These are phyloP conservation scores for Talaromyces albobiverticillius DNA, from an alignment of 2,329 filamentous ascomycete genomes.

Conservation along the genomic window DNA sequence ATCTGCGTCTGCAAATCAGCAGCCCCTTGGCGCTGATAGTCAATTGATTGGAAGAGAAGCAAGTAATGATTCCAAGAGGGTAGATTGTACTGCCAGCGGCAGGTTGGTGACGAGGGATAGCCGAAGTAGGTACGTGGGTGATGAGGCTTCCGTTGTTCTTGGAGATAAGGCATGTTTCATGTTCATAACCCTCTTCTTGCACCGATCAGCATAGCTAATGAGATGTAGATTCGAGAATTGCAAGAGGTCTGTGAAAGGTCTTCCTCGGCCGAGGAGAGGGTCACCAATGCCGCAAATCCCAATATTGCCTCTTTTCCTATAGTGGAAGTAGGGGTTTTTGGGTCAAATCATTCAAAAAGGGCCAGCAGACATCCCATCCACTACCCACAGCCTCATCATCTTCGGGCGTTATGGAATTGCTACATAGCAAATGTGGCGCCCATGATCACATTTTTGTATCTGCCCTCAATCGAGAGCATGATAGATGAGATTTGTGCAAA, in stretches of 20 bases:
- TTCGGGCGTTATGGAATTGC: conserved; percentile 17
- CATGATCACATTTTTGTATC: conserved; percentile 19
- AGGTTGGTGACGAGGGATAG: conserved; percentile 8
- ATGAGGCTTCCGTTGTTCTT: conserved; percentile 19
- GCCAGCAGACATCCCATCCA: neutral
- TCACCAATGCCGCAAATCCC: neutral
- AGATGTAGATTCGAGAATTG: conserved; percentile 13
- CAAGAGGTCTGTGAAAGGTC: conserved; percentile 12
- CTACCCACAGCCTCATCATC: conserved; percentile 5
- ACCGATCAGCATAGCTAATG: neutral
- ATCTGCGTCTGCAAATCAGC: neutral
- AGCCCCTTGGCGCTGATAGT: neutral
- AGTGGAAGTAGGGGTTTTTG: neutral
- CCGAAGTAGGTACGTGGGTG: conserved; percentile 18
- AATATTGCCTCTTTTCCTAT: neutral
- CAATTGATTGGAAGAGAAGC: neutral
- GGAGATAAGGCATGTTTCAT: conserved; percentile 17
- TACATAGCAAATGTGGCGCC: conserved; percentile 22
- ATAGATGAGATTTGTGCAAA: neutral
- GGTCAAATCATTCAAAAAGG: neutral
- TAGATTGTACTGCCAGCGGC: neutral
- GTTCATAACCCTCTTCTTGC: neutral
- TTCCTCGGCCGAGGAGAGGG: conserved; percentile 1
- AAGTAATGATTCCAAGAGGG: neutral
- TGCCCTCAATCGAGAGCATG: neutral